Evolutionary conservation across 306 rosid genomes (phyloP), one percentile per base, ranked within the genome.

Genomic region (Pterocarpus santalinus): DNA sequence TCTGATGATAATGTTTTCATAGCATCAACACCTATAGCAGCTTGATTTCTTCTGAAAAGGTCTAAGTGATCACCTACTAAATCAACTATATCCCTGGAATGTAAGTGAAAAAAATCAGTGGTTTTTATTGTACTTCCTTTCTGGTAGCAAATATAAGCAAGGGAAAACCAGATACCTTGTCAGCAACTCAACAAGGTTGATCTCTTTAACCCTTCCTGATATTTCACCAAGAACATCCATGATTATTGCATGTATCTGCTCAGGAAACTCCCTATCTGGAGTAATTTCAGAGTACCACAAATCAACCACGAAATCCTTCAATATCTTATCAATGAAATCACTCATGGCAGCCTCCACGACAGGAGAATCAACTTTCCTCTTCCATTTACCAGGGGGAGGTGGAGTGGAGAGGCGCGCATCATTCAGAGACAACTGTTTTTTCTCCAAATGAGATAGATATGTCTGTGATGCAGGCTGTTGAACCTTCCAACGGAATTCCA

Each of bases 191-290:
- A 96, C 97, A 61, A 96, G 91, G 86, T 96, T 96, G 62, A 96
- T 85, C 78, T 92, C 91, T 71, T 90, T 90, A 80, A 85, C 87
- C 85, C 98, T 88, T 51, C 80, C 91, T 1, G 97, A 90, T 47
- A 96, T 84, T 86, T 96, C 99, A 55, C 91, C 97, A 15, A 96
- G 88, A 79, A 92, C 99, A 58, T 96, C 97, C 99, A 93, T 92
- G 80, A 96, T 81, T 80, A 96, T 80, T 0, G 88, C 75, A 8
- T 58, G 97, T 86, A 92, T 88, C 12, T 90, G 98, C 56, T 73
- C 94, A 2, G 99, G 98, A 69, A 89, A 88, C 88, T 96, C 99
- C 84, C 28, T 96, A 77, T 96, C 99, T 1, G 97, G 90, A 57
- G 98, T 90, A 68, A 96, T 92, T 34, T 88, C 94, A 0, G 94